These are phyloP conservation scores for Entophlyctis helioformis DNA, from an alignment of 192 early-diverging fungal species.

Conservation along the genomic window DNA sequence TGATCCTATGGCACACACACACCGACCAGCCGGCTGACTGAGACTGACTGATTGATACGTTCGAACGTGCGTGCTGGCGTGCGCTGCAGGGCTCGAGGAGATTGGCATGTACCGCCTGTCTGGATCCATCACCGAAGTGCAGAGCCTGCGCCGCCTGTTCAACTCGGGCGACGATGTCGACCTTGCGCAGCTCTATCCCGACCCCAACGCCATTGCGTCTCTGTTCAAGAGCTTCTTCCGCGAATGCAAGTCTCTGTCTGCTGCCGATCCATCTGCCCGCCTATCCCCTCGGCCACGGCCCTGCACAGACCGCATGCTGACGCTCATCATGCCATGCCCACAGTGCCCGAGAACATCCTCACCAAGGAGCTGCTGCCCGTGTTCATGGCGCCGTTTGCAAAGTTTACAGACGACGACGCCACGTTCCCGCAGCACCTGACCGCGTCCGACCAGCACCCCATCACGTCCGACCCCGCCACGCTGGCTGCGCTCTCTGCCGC, in stretches of 20 bases:
- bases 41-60: too few relatives aligned
- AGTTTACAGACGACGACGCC: background rate
- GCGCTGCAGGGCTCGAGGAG: conserved; percentile 42
- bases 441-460: background rate
- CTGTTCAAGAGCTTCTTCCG: conserved; percentile 10
- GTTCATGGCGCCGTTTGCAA: too few relatives aligned
- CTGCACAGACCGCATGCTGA: too few relatives aligned
- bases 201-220: conserved; percentile 10
- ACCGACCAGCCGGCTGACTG: too few relatives aligned
- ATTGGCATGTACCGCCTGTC: conserved; percentile 93
- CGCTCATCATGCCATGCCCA: too few relatives aligned
- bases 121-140: conserved; percentile 62
- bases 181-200: conserved; percentile 23
- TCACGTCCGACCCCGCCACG: background rate
- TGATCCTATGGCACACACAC: background rate
- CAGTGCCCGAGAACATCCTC: conserved; percentile 6
- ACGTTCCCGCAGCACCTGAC: background rate
- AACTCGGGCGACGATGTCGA: conserved; percentile 66
- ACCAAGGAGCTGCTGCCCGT: too few relatives aligned
- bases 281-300: background rate
- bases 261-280: background rate
- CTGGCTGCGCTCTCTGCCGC: background rate
- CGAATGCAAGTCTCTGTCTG: conserved; percentile 1
- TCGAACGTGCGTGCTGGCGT: too few relatives aligned
- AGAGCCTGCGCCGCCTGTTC: conserved; percentile 63